Percentiles rank a stretch among this genome's conserved stretches.
Evolutionary conservation across 371 early-diverging fungal genomes (phyloP).

Genomic region (Actinomortierella wolfii): DNA sequence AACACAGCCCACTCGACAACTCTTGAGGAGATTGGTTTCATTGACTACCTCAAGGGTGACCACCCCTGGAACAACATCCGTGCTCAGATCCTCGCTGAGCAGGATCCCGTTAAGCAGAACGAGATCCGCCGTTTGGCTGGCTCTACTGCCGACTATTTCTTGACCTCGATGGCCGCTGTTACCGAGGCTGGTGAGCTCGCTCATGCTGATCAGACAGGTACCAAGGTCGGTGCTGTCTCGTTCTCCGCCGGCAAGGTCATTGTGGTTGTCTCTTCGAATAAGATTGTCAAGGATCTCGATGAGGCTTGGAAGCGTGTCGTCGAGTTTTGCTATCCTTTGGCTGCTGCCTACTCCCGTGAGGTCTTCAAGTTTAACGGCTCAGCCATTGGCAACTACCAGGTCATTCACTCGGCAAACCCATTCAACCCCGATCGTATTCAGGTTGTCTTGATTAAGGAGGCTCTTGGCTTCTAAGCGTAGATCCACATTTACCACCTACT

Average conservation of each 20-base stretch:
- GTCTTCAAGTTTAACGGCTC: constrained; percentile 46
- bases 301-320: constrained; percentile 43
- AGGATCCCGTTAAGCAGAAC: constrained; percentile 37
- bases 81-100: constrained; percentile 28
- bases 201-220: constrained; percentile 45
- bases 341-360: constrained; percentile 34
- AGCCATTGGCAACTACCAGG: constrained; percentile 39
- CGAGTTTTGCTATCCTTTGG: constrained; percentile 27
- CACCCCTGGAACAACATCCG: constrained; percentile 44
- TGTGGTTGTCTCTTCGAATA: constrained; percentile 44
- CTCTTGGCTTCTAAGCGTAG: constrained; percentile 38
- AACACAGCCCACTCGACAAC: constrained; percentile 46
- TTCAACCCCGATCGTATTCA: constrained; percentile 43
- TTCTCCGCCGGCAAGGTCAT: constrained; percentile 42
- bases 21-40: constrained; percentile 49
- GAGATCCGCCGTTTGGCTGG: constrained; percentile 39
- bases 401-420: constrained; percentile 33
- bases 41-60: constrained; percentile 45
- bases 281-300: constrained; percentile 44
- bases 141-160: constrained; percentile 42
- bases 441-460: constrained; percentile 47
- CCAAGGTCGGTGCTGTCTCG: constrained; percentile 42
- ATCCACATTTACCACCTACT: too few relatives aligned
- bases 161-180: constrained; percentile 41
- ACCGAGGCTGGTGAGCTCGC: constrained; percentile 38